These are phyloP conservation scores for Chalara sp. DNA, from an alignment of 2,329 filamentous ascomycete species.

Conservation along the genomic window DNA sequence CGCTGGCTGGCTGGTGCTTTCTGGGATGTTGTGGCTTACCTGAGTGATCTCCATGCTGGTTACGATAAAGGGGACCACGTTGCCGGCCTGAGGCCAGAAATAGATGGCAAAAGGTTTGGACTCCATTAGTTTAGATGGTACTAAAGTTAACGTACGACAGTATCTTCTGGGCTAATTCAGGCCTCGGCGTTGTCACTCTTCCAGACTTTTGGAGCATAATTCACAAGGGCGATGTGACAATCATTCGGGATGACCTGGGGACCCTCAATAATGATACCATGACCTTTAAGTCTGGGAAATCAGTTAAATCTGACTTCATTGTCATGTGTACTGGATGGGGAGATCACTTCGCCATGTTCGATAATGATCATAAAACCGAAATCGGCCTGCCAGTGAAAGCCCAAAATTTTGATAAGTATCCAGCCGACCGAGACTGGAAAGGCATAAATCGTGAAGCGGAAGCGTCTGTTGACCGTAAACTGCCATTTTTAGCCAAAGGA, in stretches of 20 bases:
- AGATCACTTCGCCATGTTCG: neutral
- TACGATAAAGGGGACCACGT: neutral
- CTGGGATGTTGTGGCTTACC: neutral
- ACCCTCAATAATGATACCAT: neutral
- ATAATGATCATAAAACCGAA: neutral
- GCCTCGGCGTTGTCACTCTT: conserved; percentile 26
- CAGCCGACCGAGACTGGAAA: neutral
- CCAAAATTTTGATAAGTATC: neutral
- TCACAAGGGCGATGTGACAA: neutral
- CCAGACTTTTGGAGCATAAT: conserved; percentile 28
- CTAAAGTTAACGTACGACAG: conserved; percentile 8
- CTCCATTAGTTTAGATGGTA: neutral
- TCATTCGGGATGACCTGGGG: neutral
- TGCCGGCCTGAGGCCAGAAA: neutral
- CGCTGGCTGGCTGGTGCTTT: neutral
- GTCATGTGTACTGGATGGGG: neutral
- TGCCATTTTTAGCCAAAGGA: neutral
- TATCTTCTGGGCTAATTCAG: conserved; percentile 28
- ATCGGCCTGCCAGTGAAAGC: neutral
- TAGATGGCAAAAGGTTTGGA: neutral
- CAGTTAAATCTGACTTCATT: neutral
- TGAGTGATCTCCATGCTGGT: neutral
- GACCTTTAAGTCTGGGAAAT: neutral
- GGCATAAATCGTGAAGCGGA: neutral
- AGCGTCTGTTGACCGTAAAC: neutral